Percentiles rank a stretch among this genome's conserved stretches.
phyloP scores from a whole-genome alignment of 805 yeast species.

The Teunomyces lycoperdinae region DNA sequence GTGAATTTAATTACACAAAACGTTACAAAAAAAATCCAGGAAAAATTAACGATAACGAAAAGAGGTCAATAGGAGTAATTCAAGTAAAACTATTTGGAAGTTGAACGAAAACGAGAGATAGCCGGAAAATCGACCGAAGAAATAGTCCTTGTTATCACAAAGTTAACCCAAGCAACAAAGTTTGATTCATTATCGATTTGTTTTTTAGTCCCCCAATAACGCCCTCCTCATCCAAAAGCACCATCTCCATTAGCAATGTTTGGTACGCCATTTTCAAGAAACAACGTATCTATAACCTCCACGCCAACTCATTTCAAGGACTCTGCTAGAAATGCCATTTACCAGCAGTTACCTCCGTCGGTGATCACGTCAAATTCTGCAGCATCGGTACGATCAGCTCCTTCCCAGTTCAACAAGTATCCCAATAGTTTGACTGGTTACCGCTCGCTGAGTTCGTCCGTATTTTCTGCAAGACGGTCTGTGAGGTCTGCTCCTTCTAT shows the following conservation, averaged over 20 bases:
- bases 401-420: slow-evolving; percentile 25
- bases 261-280: slow-evolving; percentile 27
- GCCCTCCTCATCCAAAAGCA: neutral
- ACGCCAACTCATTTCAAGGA: slow-evolving; percentile 43
- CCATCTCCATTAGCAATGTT: slow-evolving; percentile 20
- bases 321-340: slow-evolving; percentile 42
- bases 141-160: too few species aligned
- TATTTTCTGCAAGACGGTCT: slow-evolving; percentile 37
- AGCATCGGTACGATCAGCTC: slow-evolving; percentile 39
- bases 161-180: too few species aligned
- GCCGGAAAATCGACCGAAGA: too few species aligned
- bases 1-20: slow-evolving; percentile 1
- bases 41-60: slow-evolving; percentile 3
- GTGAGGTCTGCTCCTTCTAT: slow-evolving; percentile 44
- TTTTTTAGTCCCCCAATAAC: neutral
- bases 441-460: slow-evolving; percentile 35
- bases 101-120: too few species aligned
- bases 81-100: neutral
- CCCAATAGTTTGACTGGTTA: slow-evolving; percentile 17
- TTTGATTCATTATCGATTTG: neutral
- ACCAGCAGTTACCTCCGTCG: slow-evolving; percentile 37
- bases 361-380: slow-evolving; percentile 23
- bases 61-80: neutral
- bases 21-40: neutral
- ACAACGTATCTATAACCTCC: slow-evolving; percentile 18